Conservation (phyloP, 371 early-diverging fungal genomes). For the Chytridium lagenaria region DNA sequence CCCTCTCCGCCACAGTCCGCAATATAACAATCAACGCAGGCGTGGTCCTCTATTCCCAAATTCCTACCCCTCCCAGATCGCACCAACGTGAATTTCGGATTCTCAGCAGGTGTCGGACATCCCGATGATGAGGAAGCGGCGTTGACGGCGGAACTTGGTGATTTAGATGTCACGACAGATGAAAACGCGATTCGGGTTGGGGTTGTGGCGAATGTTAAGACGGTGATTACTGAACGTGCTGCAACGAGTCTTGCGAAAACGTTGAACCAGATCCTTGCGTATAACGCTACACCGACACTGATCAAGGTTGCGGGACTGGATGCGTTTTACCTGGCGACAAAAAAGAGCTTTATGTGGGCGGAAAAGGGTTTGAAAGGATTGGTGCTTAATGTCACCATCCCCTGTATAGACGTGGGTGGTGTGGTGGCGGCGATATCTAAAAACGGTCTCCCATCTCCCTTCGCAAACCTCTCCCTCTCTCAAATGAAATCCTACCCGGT, state of each 20-base stretch:
- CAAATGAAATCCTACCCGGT: constrained; percentile 30
- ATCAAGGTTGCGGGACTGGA: constrained; percentile 16
- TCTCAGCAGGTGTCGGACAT: constrained; percentile 24
- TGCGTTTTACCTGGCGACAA: neutral
- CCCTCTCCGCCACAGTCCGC: neutral
- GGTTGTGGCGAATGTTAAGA: constrained; percentile 25
- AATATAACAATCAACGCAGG: constrained; percentile 11
- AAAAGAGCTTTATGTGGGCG: neutral
- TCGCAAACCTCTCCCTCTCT: constrained; percentile 23
- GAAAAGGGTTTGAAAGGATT: neutral
- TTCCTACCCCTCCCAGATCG: constrained; percentile 31
- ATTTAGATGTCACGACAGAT: constrained; percentile 22
- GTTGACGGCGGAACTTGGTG: constrained; percentile 25
- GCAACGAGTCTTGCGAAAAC: constrained; percentile 38
- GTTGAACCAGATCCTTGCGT: constrained; percentile 41
- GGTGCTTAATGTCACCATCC: constrained; percentile 27
- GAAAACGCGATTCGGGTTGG: constrained; percentile 29
- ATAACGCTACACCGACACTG: neutral
- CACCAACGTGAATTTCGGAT: constrained; percentile 23
- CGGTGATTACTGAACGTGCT: constrained; percentile 33
- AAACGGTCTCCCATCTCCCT: too few species aligned
- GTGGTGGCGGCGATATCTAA: constrained; percentile 25
- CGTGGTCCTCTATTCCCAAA: constrained; percentile 23
- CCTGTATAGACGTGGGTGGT: constrained; percentile 26
- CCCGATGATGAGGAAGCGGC: constrained; percentile 19